Evolutionary conservation across 1,284 basidiomycete species (phyloP).

Genomic region (Malassezia psittaci): DNA sequence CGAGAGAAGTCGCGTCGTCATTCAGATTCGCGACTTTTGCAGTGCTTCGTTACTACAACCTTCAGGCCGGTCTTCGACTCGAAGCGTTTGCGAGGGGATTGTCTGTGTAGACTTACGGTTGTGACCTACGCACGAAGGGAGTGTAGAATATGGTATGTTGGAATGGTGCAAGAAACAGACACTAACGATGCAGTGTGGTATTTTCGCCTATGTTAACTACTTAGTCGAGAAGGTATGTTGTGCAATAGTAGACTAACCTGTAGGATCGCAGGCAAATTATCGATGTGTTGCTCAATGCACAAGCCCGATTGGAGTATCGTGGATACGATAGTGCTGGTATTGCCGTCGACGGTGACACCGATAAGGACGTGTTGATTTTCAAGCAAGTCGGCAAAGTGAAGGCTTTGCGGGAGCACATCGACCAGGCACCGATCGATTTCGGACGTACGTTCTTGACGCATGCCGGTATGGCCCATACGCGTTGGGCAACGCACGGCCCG

Average conservation of each 20-base stretch:
- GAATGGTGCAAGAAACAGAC: not conserved
- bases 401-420: constrained; percentile 82
- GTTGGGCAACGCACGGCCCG: constrained; percentile 98
- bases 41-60: not conserved
- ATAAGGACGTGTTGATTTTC: constrained; percentile 69
- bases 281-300: constrained; percentile 81
- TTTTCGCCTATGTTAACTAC: constrained; percentile 48
- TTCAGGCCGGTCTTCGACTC: too few relatives aligned
- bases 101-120: too few relatives aligned
- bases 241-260: not conserved
- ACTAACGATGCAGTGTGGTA: constrained; percentile 36
- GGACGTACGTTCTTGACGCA: constrained; percentile 73
- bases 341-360: constrained; percentile 84
- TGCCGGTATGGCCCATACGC: constrained; percentile 95
- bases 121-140: not conserved
- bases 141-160: constrained; percentile 5
- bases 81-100: not conserved
- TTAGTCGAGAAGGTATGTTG: constrained; percentile 42
- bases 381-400: constrained; percentile 98
- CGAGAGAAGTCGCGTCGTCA: too few relatives aligned
- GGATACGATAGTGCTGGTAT: constrained; percentile 95
- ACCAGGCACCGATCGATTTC: constrained; percentile 65
- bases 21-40: not conserved
- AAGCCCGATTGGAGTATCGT: constrained; percentile 92
- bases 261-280: constrained; percentile 84